Conservation (phyloP, 257 asterid genomes). For the Solanum rostratum region DNA sequence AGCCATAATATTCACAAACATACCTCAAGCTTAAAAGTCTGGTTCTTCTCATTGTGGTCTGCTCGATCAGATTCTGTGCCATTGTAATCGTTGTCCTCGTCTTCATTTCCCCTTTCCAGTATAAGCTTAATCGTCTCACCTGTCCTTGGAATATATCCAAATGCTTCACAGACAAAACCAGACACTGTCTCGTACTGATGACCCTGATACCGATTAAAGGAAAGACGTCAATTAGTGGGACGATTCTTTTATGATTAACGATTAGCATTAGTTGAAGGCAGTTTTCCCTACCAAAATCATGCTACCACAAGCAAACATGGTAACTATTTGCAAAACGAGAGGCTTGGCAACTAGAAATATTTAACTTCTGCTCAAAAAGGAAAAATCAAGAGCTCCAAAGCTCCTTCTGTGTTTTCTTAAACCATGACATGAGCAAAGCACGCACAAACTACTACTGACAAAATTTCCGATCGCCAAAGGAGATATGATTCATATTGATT, state of each 20-base stretch:
- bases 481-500: neutral
- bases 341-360: neutral
- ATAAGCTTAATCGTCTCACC: conserved; percentile 86
- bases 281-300: neutral
- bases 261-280: neutral
- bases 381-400: neutral
- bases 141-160: conserved; percentile 93
- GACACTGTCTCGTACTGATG: conserved; percentile 97
- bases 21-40: conserved; percentile 89
- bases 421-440: neutral
- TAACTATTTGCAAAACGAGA: neutral
- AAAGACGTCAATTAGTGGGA: neutral
- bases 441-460: neutral
- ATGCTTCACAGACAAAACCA: conserved; percentile 95
- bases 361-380: neutral
- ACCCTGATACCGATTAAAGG: conserved; percentile 40
- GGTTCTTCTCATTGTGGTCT: conserved; percentile 54
- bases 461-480: neutral
- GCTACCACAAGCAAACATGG: neutral
- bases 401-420: neutral
- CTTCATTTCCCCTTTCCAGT: conserved; percentile 62
- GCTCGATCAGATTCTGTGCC: conserved; percentile 46
- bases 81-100: conserved; percentile 54
- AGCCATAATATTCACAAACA: neutral
- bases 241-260: neutral